A percentile compares a stretch with the other conserved stretches of the same genome.
Evolutionary conservation across 805 yeast species (phyloP).

Genomic region (Kluyveromyces starmeri): DNA sequence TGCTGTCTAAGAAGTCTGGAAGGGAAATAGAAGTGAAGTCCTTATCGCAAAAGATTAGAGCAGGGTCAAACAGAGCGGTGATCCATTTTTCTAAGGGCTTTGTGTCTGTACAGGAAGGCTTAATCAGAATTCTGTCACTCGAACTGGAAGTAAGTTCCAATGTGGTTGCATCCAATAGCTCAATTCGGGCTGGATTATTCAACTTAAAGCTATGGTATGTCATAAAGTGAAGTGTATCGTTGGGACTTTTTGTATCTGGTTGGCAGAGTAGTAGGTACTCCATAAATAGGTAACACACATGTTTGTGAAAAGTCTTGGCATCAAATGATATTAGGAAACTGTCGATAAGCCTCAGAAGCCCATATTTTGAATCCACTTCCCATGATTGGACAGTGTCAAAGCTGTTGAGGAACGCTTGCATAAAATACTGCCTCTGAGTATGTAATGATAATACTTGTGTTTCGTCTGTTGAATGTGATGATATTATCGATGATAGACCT

Average conservation of each 20-base stretch:
- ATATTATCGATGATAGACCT: conserved; percentile 10
- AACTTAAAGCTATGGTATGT: conserved; percentile 4
- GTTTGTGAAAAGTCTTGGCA: conserved; percentile 17
- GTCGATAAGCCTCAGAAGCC: conserved; percentile 32
- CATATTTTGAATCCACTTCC: conserved; percentile 27
- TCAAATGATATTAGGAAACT: conserved; percentile 25
- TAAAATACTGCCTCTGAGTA: conserved; percentile 1
- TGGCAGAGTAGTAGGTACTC: conserved; percentile 11
- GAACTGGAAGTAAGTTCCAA: conserved; percentile 8
- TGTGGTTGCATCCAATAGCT: conserved; percentile 9
- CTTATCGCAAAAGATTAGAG: conserved; percentile 22
- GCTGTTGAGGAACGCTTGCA: conserved; percentile 1
- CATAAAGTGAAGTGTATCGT: conserved; percentile 19
- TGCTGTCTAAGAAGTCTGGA: conserved; percentile 13
- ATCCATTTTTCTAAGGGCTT: conserved; percentile 31
- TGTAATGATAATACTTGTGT: not conserved
- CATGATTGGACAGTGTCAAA: conserved; percentile 13
- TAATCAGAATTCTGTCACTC: conserved; percentile 5
- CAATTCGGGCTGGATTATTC: conserved; percentile 6
- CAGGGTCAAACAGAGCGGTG: conserved; percentile 30
- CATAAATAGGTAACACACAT: conserved; percentile 31
- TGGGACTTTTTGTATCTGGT: conserved; percentile 9
- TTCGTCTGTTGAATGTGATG: conserved; percentile 10
- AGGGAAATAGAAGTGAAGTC: conserved; percentile 27
- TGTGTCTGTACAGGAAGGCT: conserved; percentile 1